Evolutionary conservation across 2,329 filamentous ascomycete genomes (phyloP), one percentile per base, ranked within the genome.

Genomic region (Ceratocystis destructans): DNA sequence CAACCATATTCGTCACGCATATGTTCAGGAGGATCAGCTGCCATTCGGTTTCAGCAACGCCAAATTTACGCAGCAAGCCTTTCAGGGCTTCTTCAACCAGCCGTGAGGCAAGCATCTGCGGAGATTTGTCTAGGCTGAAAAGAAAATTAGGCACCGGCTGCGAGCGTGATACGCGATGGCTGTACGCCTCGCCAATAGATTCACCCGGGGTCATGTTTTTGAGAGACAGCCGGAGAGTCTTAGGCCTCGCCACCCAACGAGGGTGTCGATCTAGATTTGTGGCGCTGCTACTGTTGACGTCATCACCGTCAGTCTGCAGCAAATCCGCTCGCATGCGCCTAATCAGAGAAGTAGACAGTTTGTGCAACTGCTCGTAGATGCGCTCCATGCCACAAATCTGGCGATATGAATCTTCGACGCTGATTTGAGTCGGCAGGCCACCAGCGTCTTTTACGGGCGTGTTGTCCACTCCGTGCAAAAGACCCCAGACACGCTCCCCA

Each of bases 401-500:
- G 28, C 83, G 81, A 73, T 96, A 97, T 17, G 90, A 94, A 75
- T 97, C 92, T 73, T 97, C 93, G 69, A 97, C 94, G 74, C 90
- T 94, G 73, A 97, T 95, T 74, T 96, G 92, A 1, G 84, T 85
- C 0, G 93, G 93, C 1, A 95, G 76, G 57, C 85, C 82, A 70
- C 83, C 83, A 1, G 85, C 87, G 69, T 85, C 80, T 62, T 85
- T 84, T 20, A 97, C 90, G 67, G 89, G 85, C 0, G 82, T 80
- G 64, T 85, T 77, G 73, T 97, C 93, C 33, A 90, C 79, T 5
- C 92, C 93, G 73, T 96, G 87, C 1, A 97, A 77, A 5, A 96
- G 78, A 20, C 78, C 79, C 90, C 90, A 97, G 2, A 91, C 77
- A 70, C 84, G 87, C 44, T 77, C 73, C 0, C 90, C 90, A 64